A percentile compares a stretch with the other conserved stretches of the same genome.
phyloP scores from a whole-genome alignment of 371 early-diverging fungal species.

The Mucor racemosus region DNA sequence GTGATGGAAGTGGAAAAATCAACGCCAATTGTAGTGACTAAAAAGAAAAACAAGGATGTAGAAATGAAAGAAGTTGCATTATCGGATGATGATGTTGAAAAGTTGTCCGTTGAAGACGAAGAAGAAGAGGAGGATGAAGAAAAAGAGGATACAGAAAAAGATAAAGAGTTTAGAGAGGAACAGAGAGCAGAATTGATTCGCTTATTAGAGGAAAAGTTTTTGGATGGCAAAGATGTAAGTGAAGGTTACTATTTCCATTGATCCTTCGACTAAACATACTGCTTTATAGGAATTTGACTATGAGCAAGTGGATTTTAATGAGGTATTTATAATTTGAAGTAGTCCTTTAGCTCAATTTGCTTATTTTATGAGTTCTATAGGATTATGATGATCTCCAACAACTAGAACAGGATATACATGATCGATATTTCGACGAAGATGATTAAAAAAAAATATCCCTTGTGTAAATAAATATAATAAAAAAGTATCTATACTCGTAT shows the following conservation, averaged over 20 bases:
- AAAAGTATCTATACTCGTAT: too few species aligned
- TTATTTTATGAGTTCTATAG: neutral
- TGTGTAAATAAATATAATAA: too few species aligned
- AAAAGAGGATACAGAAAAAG: slow-evolving; percentile 4
- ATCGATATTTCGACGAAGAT: slow-evolving; percentile 54
- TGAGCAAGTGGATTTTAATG: slow-evolving; percentile 45
- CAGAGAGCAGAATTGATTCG: slow-evolving; percentile 46
- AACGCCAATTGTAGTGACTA: slow-evolving; percentile 18
- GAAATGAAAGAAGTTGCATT: slow-evolving; percentile 15
- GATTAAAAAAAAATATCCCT: slow-evolving; percentile 1
- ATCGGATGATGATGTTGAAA: neutral
- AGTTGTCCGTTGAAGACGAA: neutral
- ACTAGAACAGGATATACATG: slow-evolving; percentile 49
- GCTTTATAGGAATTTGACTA: slow-evolving; percentile 40
- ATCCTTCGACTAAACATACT: slow-evolving; percentile 18
- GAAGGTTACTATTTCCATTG: neutral
- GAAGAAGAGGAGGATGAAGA: neutral
- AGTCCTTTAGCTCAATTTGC: neutral
- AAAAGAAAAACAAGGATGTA: slow-evolving; percentile 12
- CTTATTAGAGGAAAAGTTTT: slow-evolving; percentile 51
- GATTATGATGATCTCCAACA: slow-evolving; percentile 39
- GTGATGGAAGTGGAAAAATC: slow-evolving; percentile 16
- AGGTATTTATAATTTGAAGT: slow-evolving; percentile 22
- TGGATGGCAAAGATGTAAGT: slow-evolving; percentile 56
- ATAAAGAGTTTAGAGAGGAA: slow-evolving; percentile 31